These are phyloP conservation scores for Mycena olivaceomarginata DNA, from an alignment of 768 basidiomycete genomes.

Conservation along the genomic window DNA sequence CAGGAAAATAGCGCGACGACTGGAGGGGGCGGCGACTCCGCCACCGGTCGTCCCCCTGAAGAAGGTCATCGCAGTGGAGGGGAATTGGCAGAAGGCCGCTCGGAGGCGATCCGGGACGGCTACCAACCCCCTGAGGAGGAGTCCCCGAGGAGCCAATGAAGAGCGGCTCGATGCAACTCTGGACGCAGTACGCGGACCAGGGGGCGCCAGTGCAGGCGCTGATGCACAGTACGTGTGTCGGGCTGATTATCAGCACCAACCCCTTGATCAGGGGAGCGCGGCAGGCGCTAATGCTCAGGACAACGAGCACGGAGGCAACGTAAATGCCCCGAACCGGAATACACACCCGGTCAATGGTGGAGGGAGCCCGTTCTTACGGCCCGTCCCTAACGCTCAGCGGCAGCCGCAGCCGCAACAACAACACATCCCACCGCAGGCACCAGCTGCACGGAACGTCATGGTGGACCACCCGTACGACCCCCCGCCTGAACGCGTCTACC, in stretches of 20 bases:
- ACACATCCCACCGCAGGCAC: background rate
- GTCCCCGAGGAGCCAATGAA: conserved; percentile 15
- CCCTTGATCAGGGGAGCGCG: conserved; percentile 3
- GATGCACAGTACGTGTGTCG: conserved; percentile 8
- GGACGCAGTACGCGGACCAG: conserved; percentile 9
- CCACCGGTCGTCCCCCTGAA: background rate
- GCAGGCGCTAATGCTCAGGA: background rate
- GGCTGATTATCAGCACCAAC: conserved; percentile 2
- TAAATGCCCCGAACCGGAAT: too few species aligned
- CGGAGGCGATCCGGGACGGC: background rate
- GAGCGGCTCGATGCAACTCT: conserved; percentile 19
- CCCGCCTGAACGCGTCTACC: conserved; percentile 5
- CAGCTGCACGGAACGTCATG: background rate
- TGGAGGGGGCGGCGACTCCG: too few species aligned
- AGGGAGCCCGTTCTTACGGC: background rate
- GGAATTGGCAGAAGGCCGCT: background rate
- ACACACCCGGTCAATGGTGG: background rate
- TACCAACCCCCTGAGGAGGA: background rate
- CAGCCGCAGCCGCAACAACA: too few species aligned
- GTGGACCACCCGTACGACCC: background rate
- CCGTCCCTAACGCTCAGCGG: background rate
- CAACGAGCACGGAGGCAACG: background rate
- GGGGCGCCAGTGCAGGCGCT: conserved; percentile 2
- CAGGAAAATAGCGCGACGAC: too few species aligned
- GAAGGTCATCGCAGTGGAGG: background rate